Base-by-base conservation (phyloP, 2,329 filamentous ascomycete genomes). In the Xylariaceae sp. region DNA sequence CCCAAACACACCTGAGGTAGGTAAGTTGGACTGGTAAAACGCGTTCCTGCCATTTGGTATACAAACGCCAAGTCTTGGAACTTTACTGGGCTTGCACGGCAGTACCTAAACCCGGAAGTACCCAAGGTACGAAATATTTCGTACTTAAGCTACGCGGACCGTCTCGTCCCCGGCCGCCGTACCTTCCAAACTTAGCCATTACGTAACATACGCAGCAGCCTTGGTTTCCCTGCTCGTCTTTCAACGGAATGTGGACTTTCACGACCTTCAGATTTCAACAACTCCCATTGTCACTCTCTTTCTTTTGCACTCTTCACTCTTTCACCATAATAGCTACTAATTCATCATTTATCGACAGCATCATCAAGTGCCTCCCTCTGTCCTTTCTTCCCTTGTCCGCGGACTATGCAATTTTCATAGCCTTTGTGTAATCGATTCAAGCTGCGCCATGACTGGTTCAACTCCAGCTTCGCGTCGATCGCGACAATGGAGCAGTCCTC, bases 401-500 rank as follows among this genome's bases (percentile, higher is more conserved):
- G 23, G 56, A 60, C 62, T 62, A 64, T 64, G 62, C 57, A 53
- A 44, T 23, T 62, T 59, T 67, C 67, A 67, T 65, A 65, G 57
- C 53, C 51, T 34, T 53, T 47, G 11, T 34, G 8, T 51, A 51
- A 45, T 50, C 23, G 30, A 13, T 37, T 41, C 44, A 59, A 30
- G 23, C 23, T 30, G 62, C 58, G 65, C 63, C 68, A 80, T 81
- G 78, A 72, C 77, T 65, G 74, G 73, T 62, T 76, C 78, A 50
- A 77, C 78, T 54, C 75, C 78, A 45, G 64, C 65, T 23, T 62
- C 71, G 55, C 73, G 72, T 60, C 68, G 66, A 58, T 68, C 70
- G 57, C 74, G 74, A 61, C 70, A 74, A 62, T 71, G 73, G 59
- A 73, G 75, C 8, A 80, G 74, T 61, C 74, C 77, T 18, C 72